phyloP scores from a whole-genome alignment of 371 early-diverging fungal species.

The Mycotypha africana region DNA sequence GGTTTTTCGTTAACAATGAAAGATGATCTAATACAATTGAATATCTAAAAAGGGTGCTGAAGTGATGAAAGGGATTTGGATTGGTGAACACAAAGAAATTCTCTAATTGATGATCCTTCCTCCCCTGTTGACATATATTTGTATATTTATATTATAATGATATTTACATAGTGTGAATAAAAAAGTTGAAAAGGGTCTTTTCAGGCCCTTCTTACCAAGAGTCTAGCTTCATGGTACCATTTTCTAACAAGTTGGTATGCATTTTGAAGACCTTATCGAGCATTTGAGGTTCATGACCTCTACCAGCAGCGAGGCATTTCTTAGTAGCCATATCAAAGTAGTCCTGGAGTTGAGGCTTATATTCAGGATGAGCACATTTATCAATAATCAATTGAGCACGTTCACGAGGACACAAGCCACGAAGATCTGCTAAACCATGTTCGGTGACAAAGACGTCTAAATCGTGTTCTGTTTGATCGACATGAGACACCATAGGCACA shows the following conservation, averaged over 20 bases:
- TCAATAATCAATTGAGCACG: slow-evolving; percentile 48
- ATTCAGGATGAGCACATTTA: slow-evolving; percentile 52
- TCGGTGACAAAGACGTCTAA: slow-evolving; percentile 49
- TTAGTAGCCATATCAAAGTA: slow-evolving; percentile 47
- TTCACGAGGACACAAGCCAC: slow-evolving; percentile 48
- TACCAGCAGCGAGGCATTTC: slow-evolving; percentile 43
- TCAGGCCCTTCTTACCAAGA: slow-evolving; percentile 49
- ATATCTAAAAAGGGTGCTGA: too few relatives aligned
- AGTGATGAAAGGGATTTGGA: too few relatives aligned
- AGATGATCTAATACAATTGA: too few relatives aligned
- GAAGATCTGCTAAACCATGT: slow-evolving; percentile 50
- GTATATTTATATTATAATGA: too few relatives aligned
- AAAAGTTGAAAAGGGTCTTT: too few relatives aligned
- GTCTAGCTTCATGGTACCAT: slow-evolving; percentile 52
- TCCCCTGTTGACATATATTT: too few relatives aligned
- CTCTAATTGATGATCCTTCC: too few relatives aligned
- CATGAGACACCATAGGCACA: slow-evolving; percentile 46
- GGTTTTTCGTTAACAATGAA: too few relatives aligned
- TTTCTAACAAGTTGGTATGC: slow-evolving; percentile 48
- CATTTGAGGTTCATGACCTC: slow-evolving; percentile 52
- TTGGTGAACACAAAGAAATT: too few relatives aligned
- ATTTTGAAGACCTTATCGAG: slow-evolving; percentile 53
- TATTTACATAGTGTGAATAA: too few relatives aligned
- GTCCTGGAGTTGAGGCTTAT: slow-evolving; percentile 41
- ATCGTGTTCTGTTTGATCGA: slow-evolving; percentile 53